Conservation (phyloP, 768 basidiomycete genomes). For the Termitomyces sp. region DNA sequence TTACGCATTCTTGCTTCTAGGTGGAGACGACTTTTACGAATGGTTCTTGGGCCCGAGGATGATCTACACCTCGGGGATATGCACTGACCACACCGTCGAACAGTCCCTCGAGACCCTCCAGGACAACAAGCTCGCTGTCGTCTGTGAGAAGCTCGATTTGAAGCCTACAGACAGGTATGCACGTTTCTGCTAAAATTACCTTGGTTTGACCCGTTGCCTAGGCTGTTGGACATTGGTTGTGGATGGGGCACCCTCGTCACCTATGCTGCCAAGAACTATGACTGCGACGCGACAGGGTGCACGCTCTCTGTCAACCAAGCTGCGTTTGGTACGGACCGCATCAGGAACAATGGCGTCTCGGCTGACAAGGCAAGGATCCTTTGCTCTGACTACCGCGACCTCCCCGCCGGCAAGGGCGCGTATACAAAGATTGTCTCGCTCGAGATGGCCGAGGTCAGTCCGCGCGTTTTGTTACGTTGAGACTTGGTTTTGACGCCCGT, state of each 20-base stretch:
- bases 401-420: slow-evolving; percentile 66
- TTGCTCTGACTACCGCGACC: slow-evolving; percentile 90
- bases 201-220: slow-evolving; percentile 15
- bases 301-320: slow-evolving; percentile 91
- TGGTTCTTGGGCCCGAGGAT: slow-evolving; percentile 96
- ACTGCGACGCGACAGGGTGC: slow-evolving; percentile 93
- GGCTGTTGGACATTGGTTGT: slow-evolving; percentile 80
- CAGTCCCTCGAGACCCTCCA: slow-evolving; percentile 93
- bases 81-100: slow-evolving; percentile 60
- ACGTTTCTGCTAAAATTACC: slow-evolving; percentile 11
- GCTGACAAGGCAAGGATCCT: slow-evolving; percentile 81
- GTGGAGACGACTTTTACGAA: slow-evolving; percentile 93
- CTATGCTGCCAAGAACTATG: slow-evolving; percentile 96
- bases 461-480: not conserved
- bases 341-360: slow-evolving; percentile 69
- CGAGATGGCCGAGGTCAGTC: slow-evolving; percentile 94
- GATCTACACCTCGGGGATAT: slow-evolving; percentile 96
- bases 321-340: slow-evolving; percentile 86
- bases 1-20: slow-evolving; percentile 24
- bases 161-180: slow-evolving; percentile 69
- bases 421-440: slow-evolving; percentile 94
- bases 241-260: slow-evolving; percentile 97
- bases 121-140: slow-evolving; percentile 95
- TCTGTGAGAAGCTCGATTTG: slow-evolving; percentile 91
- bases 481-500: not conserved